Evolutionary conservation across 495 filamentous ascomycete species (phyloP).

Genomic region (Xylaria grammica): DNA sequence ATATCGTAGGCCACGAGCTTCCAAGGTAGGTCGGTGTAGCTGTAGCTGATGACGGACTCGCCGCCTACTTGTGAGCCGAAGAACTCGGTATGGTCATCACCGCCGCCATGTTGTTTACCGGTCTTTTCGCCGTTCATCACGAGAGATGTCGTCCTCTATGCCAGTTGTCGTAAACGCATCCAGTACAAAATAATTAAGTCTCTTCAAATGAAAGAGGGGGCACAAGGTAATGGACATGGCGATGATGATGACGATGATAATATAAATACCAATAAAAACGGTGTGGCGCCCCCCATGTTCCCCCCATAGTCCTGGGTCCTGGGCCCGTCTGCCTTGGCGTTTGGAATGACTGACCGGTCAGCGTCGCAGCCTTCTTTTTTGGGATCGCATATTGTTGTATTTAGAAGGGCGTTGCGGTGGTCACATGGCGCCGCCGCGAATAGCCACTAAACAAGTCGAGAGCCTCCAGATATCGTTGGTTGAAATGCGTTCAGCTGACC

Average conservation of each 20-base stretch:
- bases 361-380: too few relatives aligned
- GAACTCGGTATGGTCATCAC: constrained; percentile 44
- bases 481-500: constrained; percentile 15
- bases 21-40: constrained; percentile 66
- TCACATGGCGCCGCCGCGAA: constrained; percentile 10
- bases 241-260: too few relatives aligned
- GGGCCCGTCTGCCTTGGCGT: background rate
- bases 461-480: constrained; percentile 4
- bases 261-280: too few relatives aligned
- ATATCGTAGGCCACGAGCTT: constrained; percentile 60
- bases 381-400: background rate
- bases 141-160: background rate
- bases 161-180: too few relatives aligned
- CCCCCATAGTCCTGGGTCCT: too few relatives aligned
- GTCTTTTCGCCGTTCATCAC: background rate
- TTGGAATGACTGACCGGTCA: background rate
- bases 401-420: background rate
- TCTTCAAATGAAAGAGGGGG: too few relatives aligned
- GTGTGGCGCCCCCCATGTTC: too few relatives aligned
- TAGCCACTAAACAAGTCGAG: constrained; percentile 1
- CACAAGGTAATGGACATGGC: too few relatives aligned
- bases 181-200: too few relatives aligned
- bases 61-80: constrained; percentile 60
- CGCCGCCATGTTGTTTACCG: background rate
- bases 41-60: constrained; percentile 52